Conservation (phyloP, 169 alveolate species). For the Theileria equi region DNA sequence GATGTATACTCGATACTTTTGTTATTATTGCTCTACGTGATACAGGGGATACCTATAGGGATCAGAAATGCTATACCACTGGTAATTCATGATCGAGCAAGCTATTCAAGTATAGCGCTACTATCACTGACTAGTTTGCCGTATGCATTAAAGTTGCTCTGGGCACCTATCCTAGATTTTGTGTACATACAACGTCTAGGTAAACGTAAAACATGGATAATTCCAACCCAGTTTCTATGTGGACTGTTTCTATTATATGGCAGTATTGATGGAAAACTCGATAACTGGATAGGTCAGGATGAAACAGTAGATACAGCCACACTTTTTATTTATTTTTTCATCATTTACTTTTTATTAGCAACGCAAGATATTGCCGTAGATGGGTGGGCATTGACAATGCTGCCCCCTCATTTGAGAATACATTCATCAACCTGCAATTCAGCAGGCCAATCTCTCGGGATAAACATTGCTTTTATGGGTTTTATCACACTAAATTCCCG, state of each 20-base stretch:
- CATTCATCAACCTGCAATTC: slow-evolving; percentile 82
- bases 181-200: slow-evolving; percentile 80
- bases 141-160: slow-evolving; percentile 82
- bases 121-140: slow-evolving; percentile 72
- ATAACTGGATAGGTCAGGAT: slow-evolving; percentile 65
- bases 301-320: slow-evolving; percentile 40
- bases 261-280: slow-evolving; percentile 47
- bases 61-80: slow-evolving; percentile 77
- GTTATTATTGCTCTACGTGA: slow-evolving; percentile 23
- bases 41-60: slow-evolving; percentile 85
- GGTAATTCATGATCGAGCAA: slow-evolving; percentile 74
- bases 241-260: slow-evolving; percentile 61
- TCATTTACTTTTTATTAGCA: slow-evolving; percentile 80
- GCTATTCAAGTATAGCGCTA: slow-evolving; percentile 75
- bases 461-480: slow-evolving; percentile 72
- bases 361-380: slow-evolving; percentile 95
- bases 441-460: slow-evolving; percentile 81
- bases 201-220: slow-evolving; percentile 90
- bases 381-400: slow-evolving; percentile 93
- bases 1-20: slow-evolving; percentile 22
- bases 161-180: slow-evolving; percentile 92
- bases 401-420: slow-evolving; percentile 61
- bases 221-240: slow-evolving; percentile 78
- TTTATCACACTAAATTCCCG: slow-evolving; percentile 70
- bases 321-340: slow-evolving; percentile 60